Base-by-base conservation (phyloP, 257 asterid species). In the Salvia miltiorrhiza region DNA sequence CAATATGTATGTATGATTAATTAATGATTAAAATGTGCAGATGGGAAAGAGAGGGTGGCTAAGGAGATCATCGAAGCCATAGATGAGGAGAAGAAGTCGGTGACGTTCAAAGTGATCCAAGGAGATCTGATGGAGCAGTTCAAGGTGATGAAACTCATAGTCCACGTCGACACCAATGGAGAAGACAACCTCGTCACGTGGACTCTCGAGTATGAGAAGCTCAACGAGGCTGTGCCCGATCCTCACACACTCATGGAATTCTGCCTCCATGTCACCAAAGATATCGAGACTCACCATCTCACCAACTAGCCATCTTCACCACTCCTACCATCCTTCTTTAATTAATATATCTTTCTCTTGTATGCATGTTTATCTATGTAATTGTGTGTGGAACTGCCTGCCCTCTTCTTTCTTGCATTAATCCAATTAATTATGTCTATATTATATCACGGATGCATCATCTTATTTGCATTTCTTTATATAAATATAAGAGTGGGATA, bases 81-180 rank as follows among this genome's bases (percentile, higher is more conserved):
- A 4, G 84, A 77, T 6, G 85, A 77, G 20, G 81, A 57, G 56
- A 81, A 84, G 14, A 78, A 79, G 59, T 75, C 84, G 17, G 44
- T 79, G 40, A 72, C 70, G 4, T 75, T 61, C 72, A 79, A 71
- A 66, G 62, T 81, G 65, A 58, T 77, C 5, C 85, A 73, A 69
- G 90, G 90, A 39, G 85, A 82, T 71, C 58, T 80, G 1, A 5
- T 82, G 83, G 81, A 82, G 69, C 10, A 67, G 4, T 85, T 80
- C 78, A 76, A 80, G 49, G 16, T 28, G 16, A 17, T 85, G 58
- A 55, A 59, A 4, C 0, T 47, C 9, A 74, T 13, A 3, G 71
- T 74, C 13, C 80, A 70, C 19, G 79, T 82, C 0, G 85, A 70
- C 37, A 73, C 71, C 13, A 73, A 26, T 0, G 87, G 76, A 3